Percentiles rank a stretch among this genome's conserved stretches.
Conservation (phyloP, 2,329 filamentous ascomycete genomes). For the Immersiporthe knoxdaviesiana region DNA sequence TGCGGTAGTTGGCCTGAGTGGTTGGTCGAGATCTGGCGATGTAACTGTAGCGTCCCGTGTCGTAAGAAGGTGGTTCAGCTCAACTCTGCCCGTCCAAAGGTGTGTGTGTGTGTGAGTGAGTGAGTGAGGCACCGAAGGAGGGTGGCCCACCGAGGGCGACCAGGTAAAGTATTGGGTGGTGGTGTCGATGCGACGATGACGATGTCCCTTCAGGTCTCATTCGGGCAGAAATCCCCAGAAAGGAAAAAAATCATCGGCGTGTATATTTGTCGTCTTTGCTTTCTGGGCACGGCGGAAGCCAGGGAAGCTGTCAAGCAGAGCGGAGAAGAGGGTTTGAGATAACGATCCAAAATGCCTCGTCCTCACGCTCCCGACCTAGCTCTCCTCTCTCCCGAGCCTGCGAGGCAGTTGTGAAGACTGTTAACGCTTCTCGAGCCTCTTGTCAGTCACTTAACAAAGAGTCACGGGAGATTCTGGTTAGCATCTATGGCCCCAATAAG, state of each 20-base stretch:
- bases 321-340: neutral
- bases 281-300: neutral
- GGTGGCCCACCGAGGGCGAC: neutral
- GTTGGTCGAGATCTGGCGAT: slow-evolving; percentile 20
- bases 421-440: neutral
- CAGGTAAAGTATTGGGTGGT: neutral
- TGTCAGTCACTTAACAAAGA: neutral
- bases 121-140: neutral
- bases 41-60: slow-evolving; percentile 16
- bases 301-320: neutral
- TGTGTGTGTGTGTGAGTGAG: neutral
- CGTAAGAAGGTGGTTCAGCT: neutral
- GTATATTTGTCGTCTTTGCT: neutral
- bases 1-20: slow-evolving; percentile 9
- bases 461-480: neutral
- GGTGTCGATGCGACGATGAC: neutral
- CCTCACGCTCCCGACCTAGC: neutral
- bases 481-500: neutral
- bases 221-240: neutral
- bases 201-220: neutral
- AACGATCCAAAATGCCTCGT: slow-evolving; percentile 1
- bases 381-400: neutral
- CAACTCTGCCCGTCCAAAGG: neutral
- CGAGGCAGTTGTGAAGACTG: neutral
- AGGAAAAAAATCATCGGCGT: neutral